Conservation (phyloP, 257 asterid species). For the Lycium ferocissimum region DNA sequence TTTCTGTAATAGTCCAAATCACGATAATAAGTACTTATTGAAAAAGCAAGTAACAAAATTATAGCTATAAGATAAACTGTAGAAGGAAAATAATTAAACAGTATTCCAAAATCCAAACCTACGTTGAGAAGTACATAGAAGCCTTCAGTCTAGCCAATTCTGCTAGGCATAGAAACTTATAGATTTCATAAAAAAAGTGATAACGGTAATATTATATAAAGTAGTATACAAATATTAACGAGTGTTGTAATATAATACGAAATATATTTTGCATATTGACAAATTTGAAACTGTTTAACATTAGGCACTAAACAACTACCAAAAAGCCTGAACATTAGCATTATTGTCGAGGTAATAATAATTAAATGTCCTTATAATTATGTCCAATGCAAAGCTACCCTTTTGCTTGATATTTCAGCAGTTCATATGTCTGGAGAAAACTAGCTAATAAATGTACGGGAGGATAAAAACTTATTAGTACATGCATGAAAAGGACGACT, state of each 20-base stretch:
- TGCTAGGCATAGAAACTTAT: no score
- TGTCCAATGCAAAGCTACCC: neutral
- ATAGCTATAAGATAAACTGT: no score
- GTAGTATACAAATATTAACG: neutral
- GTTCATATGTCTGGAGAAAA: neutral
- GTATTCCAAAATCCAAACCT: no score
- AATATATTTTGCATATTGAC: neutral
- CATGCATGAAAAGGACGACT: neutral
- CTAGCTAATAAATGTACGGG: neutral
- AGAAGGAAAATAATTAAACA: no score
- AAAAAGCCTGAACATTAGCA: neutral
- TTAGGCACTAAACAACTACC: slow-evolving; percentile 22
- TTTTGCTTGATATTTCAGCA: slow-evolving; percentile 22
- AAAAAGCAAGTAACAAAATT: no score
- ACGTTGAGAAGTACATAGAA: no score
- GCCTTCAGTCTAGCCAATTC: no score
- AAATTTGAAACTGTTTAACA: neutral
- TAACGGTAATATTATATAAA: no score
- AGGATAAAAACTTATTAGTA: neutral
- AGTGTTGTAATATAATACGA: neutral
- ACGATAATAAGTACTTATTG: no score
- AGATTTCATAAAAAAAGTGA: no score
- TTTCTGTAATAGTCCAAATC: no score
- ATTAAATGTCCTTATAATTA: neutral
- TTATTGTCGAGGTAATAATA: neutral